A percentile compares a stretch with the other conserved stretches of the same genome.
Conservation (phyloP, 352 stramenopile species). For the Globisporangium barbulae region DNA sequence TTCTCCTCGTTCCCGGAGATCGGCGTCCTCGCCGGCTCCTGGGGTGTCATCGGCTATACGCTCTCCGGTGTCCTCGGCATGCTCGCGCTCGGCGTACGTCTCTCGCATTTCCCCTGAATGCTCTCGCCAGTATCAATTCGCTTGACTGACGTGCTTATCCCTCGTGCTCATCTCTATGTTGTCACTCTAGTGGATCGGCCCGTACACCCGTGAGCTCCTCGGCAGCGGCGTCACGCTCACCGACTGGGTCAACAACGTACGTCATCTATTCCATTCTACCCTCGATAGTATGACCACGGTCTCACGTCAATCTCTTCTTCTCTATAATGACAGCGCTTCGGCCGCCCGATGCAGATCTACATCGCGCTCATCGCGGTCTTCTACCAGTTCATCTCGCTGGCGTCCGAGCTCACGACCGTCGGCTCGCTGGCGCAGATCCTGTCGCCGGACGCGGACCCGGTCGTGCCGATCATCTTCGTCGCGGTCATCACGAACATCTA, state of each 20-base stretch:
- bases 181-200: constrained; percentile 34
- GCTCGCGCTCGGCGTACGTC: constrained; percentile 41
- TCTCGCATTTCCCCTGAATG: background rate
- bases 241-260: constrained; percentile 55
- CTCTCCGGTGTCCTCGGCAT: constrained; percentile 61
- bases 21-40: constrained; percentile 62
- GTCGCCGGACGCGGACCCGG: constrained; percentile 39
- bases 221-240: constrained; percentile 72
- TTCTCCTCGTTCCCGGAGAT: constrained; percentile 78
- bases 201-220: constrained; percentile 53
- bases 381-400: constrained; percentile 82
- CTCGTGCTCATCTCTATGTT: background rate
- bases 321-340: constrained; percentile 39
- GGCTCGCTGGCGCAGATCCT: constrained; percentile 50
- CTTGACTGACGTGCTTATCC: background rate
- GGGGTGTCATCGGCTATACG: constrained; percentile 75
- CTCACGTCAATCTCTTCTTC: background rate
- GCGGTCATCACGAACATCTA: constrained; percentile 72
- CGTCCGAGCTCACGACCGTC: constrained; percentile 65
- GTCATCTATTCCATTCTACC: background rate
- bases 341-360: constrained; percentile 65
- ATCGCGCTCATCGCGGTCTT: constrained; percentile 65
- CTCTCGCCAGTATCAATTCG: no score
- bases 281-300: background rate
- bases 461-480: constrained; percentile 59